phyloP scores from a whole-genome alignment of 23 red algal genomes.

The Agarophyton chilense region DNA sequence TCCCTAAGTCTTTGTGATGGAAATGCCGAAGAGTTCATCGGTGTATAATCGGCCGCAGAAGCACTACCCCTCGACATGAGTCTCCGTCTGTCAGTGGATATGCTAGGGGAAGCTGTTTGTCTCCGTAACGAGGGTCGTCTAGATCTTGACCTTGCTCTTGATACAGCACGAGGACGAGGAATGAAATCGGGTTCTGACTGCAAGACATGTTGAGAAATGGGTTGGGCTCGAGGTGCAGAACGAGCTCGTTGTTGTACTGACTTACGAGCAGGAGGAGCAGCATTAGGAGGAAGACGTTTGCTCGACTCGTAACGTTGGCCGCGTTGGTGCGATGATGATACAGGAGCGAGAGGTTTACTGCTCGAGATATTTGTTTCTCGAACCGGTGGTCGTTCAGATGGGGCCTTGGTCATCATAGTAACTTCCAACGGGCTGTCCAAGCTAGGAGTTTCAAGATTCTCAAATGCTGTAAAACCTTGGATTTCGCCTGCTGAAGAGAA shows the following conservation, averaged over 20 bases:
- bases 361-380: neutral
- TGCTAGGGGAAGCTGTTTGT: neutral
- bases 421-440: too few species aligned
- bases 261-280: slow-evolving; percentile 9
- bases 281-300: neutral
- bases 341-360: neutral
- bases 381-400: neutral
- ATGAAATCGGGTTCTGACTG: slow-evolving; percentile 28
- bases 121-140: neutral
- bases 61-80: neutral
- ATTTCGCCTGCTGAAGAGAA: neutral
- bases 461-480: neutral
- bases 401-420: neutral
- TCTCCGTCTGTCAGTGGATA: neutral
- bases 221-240: neutral
- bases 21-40: neutral
- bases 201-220: neutral
- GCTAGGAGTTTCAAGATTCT: neutral
- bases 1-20: too few species aligned
- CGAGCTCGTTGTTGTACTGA: slow-evolving; percentile 16
- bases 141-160: slow-evolving; percentile 5
- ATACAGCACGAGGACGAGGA: slow-evolving; percentile 1
- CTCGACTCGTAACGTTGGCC: neutral
- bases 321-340: neutral
- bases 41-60: neutral